Base-by-base conservation (phyloP, 2,329 filamentous ascomycete species). In the Blastomyces emzantsi region DNA sequence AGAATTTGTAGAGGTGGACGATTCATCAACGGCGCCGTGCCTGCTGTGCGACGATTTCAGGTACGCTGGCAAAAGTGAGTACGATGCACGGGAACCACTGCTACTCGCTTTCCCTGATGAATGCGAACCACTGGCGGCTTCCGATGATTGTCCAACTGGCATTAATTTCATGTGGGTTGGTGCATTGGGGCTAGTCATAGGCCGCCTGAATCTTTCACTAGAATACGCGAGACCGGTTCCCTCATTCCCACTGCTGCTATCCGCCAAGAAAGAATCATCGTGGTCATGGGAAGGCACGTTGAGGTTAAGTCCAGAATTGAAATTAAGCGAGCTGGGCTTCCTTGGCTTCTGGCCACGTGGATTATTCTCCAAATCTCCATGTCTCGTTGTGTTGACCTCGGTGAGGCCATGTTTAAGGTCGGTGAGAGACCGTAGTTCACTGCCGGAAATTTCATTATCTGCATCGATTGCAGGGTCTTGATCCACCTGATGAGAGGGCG, bases 171-270 rank as follows among this genome's bases (percentile, higher is more conserved):
- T 22, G 55, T 64, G 65, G n/a, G 60, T 60, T 59, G 66, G 64
- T 36, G 66, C 63, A 51, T 58, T 58, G 9, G 69, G 69, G 28
- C 69, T 71, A 45, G 69, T 71, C 65, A 64, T 68, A 19, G 69
- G 69, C 28, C 69, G 67, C 22, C 62, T 64, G 45, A 49, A 19
- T 45, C 49, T 62, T 58, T 66, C 60, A 59, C 66, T 62, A 47
- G 64, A 54, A 60, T 59, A 22, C 28, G 59, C 39, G 61, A 64
- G 52, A 45, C 66, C 61, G 36, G 68, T 64, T 54, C 72, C 71
- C 63, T 77, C 74, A 55, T 72, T 73, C 45, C 71, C 74, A 30
- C 49, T 52, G 63, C 72, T 74, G 64, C 71, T 76, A 65, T 73
- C 72, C 45, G 72, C 72, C 39, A 76, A 66, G 62, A 74, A 74